Evolutionary conservation across 306 rosid species (phyloP), one percentile per base, ranked within the genome.

Genomic region (Macrotyloma uniflorum): DNA sequence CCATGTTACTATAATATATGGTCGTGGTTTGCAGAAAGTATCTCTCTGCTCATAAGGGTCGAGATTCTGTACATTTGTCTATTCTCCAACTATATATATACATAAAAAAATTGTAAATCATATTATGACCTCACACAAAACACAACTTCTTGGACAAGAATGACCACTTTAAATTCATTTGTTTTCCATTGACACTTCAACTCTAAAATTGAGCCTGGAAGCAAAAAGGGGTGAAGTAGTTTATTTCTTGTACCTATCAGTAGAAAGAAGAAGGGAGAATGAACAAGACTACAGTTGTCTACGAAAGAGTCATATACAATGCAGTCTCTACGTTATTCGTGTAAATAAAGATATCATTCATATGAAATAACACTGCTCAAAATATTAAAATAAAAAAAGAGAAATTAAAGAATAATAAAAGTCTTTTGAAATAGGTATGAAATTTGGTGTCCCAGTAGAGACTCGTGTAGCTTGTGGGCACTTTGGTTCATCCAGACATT

Each of bases 261-360:
- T n/a, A n/a, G n/a, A n/a, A n/a, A n/a, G n/a, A n/a, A n/a, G n/a
- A n/a, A n/a, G n/a, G n/a, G n/a, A n/a, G n/a, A 46, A 46, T 46
- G 51, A 46, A 4, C 1, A 46, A 46, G 19, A 15, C 51, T 46
- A 45, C 18, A 45, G 0, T 14, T 42, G 16, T 42, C 45, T 8
- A 26, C 28, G 28, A 26, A 26, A 26, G 28, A 26, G 28, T 26
- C 28, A 49, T 82, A 85, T 16, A 79, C 82, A 45, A 80, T 84
- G 79, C 92, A 88, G 8, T 86, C 85, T 62, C 84, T 77, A 59
- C 88, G 86, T 36, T 83, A 66, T 55, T 84, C 79, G 4, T 82
- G 88, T 24, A 88, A 76, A 45, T 88, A 86, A 51, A 45, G 7
- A n/a, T 51, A 51, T 51, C 1, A 1, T 51, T 51, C 4, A 7